Percentiles rank a stretch among this genome's conserved stretches.
phyloP scores from a whole-genome alignment of 2,329 filamentous ascomycete genomes.

The Aspergillus flavus region DNA sequence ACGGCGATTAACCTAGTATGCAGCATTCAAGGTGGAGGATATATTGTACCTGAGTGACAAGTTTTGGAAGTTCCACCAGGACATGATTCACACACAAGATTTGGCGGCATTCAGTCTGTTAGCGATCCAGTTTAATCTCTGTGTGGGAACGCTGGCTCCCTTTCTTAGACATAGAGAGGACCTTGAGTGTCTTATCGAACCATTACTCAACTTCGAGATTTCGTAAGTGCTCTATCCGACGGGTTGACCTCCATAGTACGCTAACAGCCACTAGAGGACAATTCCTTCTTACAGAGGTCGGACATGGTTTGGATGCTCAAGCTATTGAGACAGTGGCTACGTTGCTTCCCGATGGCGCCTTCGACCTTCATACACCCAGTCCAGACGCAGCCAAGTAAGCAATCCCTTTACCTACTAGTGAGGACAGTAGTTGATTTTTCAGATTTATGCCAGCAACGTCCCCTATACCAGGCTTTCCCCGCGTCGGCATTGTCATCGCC shows the following conservation, averaged over 20 bases:
- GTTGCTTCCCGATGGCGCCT: slow-evolving; percentile 33
- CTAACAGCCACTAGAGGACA: slow-evolving; percentile 15
- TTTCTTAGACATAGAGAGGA: slow-evolving; percentile 17
- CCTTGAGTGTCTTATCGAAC: slow-evolving; percentile 18
- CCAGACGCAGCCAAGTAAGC: slow-evolving; percentile 34
- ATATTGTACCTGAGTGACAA: slow-evolving; percentile 3
- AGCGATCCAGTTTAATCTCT: slow-evolving; percentile 24
- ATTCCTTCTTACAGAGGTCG: slow-evolving; percentile 45
- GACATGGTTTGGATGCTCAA: slow-evolving; percentile 42
- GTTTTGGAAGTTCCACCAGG: slow-evolving; percentile 7
- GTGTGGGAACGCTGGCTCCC: slow-evolving; percentile 23
- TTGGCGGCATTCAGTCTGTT: slow-evolving; percentile 12
- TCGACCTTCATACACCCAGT: slow-evolving; percentile 38
- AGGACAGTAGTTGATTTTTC: background rate
- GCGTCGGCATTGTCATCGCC: slow-evolving; percentile 23
- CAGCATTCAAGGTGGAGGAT: slow-evolving; percentile 8
- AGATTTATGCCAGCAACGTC: slow-evolving; percentile 25
- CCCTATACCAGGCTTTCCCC: slow-evolving; percentile 16
- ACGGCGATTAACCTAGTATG: background rate
- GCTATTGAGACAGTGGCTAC: slow-evolving; percentile 44
- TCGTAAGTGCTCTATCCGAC: slow-evolving; percentile 16
- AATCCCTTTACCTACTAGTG: slow-evolving; percentile 13
- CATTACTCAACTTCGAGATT: slow-evolving; percentile 23
- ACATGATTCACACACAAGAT: slow-evolving; percentile 4
- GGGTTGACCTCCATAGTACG: background rate